These are phyloP conservation scores for Russula sp. DNA, from an alignment of 768 basidiomycete species.

Conservation along the genomic window DNA sequence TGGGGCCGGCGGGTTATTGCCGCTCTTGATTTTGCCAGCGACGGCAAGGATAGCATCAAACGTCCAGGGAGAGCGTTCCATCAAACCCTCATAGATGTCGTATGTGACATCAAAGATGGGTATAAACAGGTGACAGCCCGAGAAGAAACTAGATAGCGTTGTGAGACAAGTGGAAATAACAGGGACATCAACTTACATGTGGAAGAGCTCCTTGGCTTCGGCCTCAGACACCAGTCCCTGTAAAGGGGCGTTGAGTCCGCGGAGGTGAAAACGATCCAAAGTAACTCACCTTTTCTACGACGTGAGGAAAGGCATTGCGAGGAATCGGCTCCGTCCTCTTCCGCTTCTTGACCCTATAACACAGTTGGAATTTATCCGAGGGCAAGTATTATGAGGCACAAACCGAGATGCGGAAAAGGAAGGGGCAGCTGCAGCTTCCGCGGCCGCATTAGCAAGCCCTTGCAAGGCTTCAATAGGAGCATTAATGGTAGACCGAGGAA, in stretches of 20 bases:
- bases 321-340: conserved; percentile 80
- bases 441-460: conserved; percentile 91
- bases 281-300: conserved; percentile 70
- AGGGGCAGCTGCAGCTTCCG: conserved; percentile 81
- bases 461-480: conserved; percentile 94
- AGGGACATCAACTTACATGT: conserved; percentile 54
- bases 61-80: conserved; percentile 92
- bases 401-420: conserved; percentile 61
- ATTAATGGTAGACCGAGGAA: conserved; percentile 77
- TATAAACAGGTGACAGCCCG: conserved; percentile 94
- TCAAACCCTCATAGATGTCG: conserved; percentile 88
- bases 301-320: conserved; percentile 81
- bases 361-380: neutral
- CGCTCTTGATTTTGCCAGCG: conserved; percentile 86
- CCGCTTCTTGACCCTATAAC: conserved; percentile 68
- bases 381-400: conserved; percentile 1
- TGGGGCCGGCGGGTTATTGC: conserved; percentile 75
- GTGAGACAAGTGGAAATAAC: conserved; percentile 19
- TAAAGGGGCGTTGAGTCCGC: neutral
- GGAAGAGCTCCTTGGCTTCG: conserved; percentile 87
- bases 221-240: conserved; percentile 80
- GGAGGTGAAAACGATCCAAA: neutral
- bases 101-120: conserved; percentile 90
- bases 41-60: conserved; percentile 92
- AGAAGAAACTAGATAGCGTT: conserved; percentile 68